Conservation (phyloP, 768 basidiomycete genomes). For the Lanmaoa pseudosensibilis region DNA sequence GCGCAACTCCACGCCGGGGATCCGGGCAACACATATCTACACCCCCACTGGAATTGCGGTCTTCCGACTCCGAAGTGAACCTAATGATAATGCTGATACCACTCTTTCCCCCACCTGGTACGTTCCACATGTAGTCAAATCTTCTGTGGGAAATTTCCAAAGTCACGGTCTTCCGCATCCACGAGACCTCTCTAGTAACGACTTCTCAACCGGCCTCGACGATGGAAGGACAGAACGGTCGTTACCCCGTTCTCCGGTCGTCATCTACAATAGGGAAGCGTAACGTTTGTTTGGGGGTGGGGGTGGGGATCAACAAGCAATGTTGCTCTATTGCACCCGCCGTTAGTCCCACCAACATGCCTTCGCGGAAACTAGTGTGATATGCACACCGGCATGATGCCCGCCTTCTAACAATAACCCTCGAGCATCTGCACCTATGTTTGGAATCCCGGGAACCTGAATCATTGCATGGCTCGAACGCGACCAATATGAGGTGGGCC, state of each 20-base stretch:
- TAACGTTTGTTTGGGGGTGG: neutral
- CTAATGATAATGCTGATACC: neutral
- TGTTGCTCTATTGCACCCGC: neutral
- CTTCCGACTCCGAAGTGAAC: neutral
- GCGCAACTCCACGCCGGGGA: neutral
- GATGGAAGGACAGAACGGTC: neutral
- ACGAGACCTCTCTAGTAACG: neutral
- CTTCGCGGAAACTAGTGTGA: neutral
- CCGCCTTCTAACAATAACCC: neutral
- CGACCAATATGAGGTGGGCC: neutral
- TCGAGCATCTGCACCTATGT: neutral
- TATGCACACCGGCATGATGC: neutral
- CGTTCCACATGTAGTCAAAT: neutral
- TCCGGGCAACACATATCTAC: neutral
- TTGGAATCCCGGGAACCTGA: neutral
- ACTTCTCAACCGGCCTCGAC: neutral
- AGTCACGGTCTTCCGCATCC: neutral
- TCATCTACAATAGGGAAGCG: constrained; percentile 7
- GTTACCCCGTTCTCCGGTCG: neutral
- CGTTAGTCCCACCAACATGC: neutral
- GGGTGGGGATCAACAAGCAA: neutral
- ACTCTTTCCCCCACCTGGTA: neutral
- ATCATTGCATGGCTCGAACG: neutral
- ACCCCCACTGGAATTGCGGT: neutral
- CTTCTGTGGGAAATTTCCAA: neutral